These are phyloP conservation scores for Quercus suber DNA, from an alignment of 306 rosid species.

Conservation along the genomic window DNA sequence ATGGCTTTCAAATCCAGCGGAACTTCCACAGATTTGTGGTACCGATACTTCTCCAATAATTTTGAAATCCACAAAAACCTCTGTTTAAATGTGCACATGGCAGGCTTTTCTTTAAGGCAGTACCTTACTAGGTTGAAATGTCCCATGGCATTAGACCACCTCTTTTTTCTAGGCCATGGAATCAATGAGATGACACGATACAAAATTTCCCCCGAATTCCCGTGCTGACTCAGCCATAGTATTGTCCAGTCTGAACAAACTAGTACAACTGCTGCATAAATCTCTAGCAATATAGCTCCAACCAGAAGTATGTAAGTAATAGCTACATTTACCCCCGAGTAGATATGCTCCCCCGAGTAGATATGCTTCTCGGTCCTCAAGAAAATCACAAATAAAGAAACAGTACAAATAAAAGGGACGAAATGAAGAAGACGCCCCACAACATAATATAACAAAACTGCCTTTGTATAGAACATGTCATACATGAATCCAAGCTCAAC, in stretches of 20 bases:
- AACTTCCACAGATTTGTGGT: neutral
- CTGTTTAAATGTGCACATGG: neutral
- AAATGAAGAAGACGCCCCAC: neutral
- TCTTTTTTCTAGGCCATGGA: neutral
- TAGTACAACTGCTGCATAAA: neutral
- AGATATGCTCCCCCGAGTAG: neutral
- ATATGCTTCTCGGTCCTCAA: neutral
- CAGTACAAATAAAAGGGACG: too few species aligned
- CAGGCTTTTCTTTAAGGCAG: neutral
- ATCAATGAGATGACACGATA: neutral
- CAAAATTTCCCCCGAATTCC: neutral
- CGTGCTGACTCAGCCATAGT: constrained; percentile 1
- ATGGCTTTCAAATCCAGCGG: neutral
- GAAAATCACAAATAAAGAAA: neutral
- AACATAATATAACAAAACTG: neutral
- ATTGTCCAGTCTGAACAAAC: constrained; percentile 19
- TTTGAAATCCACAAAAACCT: neutral
- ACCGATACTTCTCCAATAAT: neutral
- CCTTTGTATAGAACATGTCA: constrained; percentile 30
- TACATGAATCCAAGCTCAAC: constrained; percentile 35
- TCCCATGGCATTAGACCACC: constrained; percentile 7
- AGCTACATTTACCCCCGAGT: neutral
- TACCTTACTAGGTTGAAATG: neutral
- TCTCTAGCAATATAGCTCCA: constrained; percentile 27
- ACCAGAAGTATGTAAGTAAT: constrained; percentile 1